These are phyloP conservation scores for Syncephalastrum racemosum DNA, from an alignment of 371 early-diverging fungal species.

Conservation along the genomic window DNA sequence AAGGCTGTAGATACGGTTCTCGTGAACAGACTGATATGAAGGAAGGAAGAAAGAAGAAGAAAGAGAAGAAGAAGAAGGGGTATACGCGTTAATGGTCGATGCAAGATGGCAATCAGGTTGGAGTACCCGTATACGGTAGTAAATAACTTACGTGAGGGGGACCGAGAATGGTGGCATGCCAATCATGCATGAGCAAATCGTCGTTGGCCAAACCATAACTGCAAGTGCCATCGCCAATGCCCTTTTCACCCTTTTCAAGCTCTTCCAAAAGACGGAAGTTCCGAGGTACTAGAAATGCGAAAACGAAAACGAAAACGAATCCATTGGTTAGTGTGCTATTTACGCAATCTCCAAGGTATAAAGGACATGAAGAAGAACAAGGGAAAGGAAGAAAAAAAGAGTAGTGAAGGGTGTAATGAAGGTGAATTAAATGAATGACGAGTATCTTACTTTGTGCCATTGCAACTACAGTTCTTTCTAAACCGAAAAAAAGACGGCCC, in stretches of 20 bases:
- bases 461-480: too few species aligned
- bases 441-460: too few species aligned
- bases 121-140: background rate
- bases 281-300: slow-evolving; percentile 90
- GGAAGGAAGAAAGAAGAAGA: background rate
- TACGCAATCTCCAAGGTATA: too few species aligned
- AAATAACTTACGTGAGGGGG: slow-evolving; percentile 75
- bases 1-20: slow-evolving; percentile 92
- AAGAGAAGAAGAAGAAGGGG: background rate
- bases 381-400: too few species aligned
- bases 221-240: slow-evolving; percentile 92
- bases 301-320: too few species aligned
- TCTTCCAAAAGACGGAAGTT: slow-evolving; percentile 97
- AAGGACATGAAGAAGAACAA: too few species aligned
- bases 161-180: slow-evolving; percentile 98
- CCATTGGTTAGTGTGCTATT: too few species aligned
- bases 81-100: background rate
- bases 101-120: background rate
- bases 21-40: slow-evolving; percentile 77
- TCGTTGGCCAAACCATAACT: slow-evolving; percentile 90
- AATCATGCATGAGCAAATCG: slow-evolving; percentile 81
- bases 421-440: too few species aligned
- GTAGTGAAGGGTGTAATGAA: too few species aligned
- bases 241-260: slow-evolving; percentile 97
- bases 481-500: too few species aligned